phyloP scores from a whole-genome alignment of 139 green algal genomes.

The Dunaliella primolecta region DNA sequence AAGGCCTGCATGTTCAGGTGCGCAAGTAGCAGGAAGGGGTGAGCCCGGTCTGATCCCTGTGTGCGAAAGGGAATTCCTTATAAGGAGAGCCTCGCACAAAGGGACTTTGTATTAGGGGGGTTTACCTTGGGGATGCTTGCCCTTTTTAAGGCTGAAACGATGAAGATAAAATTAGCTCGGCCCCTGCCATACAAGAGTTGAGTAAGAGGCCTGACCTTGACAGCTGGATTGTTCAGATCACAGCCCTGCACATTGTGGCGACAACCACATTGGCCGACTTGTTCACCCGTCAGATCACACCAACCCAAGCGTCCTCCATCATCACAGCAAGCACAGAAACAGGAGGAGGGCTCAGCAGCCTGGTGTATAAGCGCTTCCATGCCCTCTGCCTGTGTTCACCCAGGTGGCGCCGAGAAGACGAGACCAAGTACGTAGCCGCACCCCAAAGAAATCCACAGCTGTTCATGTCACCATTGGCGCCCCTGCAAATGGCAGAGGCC shows the following conservation, averaged over 20 bases:
- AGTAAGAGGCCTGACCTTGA: too few species aligned
- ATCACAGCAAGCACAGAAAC: neutral
- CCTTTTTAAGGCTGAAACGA: neutral
- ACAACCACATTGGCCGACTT: too few species aligned
- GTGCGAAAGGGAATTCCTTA: neutral
- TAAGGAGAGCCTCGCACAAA: too few species aligned
- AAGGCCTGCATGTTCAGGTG: neutral
- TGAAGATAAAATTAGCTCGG: neutral
- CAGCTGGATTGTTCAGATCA: too few species aligned
- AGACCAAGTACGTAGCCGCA: neutral
- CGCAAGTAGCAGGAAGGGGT: neutral
- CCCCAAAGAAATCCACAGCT: neutral
- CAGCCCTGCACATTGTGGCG: too few species aligned
- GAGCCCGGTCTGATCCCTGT: neutral
- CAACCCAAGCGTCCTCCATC: neutral
- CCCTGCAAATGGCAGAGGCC: neutral
- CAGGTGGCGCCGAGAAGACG: neutral
- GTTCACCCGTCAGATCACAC: neutral
- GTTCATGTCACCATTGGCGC: neutral
- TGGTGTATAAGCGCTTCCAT: neutral
- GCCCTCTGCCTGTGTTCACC: neutral
- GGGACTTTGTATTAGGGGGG: too few species aligned
- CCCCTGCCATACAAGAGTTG: too few species aligned
- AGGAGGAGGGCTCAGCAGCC: neutral
- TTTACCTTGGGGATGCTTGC: neutral